Evolutionary conservation across 306 rosid species (phyloP).

Genomic region (Dalbergia cultrata): DNA sequence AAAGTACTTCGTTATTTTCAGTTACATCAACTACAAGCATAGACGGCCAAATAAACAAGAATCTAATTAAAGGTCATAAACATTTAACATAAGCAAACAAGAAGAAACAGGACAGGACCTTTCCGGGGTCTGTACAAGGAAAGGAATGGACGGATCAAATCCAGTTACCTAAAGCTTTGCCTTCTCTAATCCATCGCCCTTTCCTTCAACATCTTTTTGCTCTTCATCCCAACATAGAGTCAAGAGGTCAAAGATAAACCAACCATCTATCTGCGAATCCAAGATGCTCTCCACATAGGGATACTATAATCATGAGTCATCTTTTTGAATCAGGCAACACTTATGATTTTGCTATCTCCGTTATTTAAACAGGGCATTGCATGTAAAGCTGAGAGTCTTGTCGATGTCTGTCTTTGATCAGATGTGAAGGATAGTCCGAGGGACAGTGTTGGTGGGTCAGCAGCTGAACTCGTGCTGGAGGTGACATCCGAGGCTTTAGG

Average conservation of each 20-base stretch:
- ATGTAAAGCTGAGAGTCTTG: conserved; percentile 72
- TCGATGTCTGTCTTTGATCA: conserved; percentile 64
- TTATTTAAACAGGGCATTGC: conserved; percentile 67
- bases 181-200: conserved; percentile 54
- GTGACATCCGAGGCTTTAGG: conserved; percentile 53
- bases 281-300: conserved; percentile 47
- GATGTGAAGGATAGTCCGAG: conserved; percentile 81
- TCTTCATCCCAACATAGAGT: conserved; percentile 46
- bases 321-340: conserved; percentile 65
- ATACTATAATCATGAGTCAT: conserved; percentile 37
- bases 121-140: conserved; percentile 51
- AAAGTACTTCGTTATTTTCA: conserved; percentile 60
- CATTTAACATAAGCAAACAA: conserved; percentile 54
- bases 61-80: conserved; percentile 52
- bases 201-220: conserved; percentile 42
- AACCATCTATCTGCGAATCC: conserved; percentile 43
- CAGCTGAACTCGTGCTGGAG: conserved; percentile 54
- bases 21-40: conserved; percentile 58
- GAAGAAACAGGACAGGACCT: conserved; percentile 60
- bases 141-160: conserved; percentile 64
- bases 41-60: conserved; percentile 51
- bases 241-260: conserved; percentile 40
- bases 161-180: conserved; percentile 49
- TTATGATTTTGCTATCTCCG: conserved; percentile 70
- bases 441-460: conserved; percentile 69